phyloP scores from a whole-genome alignment of 2,329 filamentous ascomycete species.

The Ceratocystiopsis brevicomis region DNA sequence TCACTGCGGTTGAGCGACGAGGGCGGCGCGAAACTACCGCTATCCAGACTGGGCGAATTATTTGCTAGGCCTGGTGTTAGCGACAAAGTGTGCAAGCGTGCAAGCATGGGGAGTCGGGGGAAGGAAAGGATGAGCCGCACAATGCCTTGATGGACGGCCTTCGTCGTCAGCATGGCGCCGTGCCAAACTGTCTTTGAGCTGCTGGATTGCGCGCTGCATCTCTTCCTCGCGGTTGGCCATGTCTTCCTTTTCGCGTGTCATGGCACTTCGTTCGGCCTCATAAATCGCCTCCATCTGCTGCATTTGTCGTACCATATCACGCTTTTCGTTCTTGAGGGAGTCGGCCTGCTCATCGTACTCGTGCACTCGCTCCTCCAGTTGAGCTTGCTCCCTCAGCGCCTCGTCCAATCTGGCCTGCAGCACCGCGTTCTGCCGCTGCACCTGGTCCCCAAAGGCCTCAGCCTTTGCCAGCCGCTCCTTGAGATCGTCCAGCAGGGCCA shows the following conservation, averaged over 20 bases:
- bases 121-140: conserved; percentile 15
- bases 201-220: conserved; percentile 74
- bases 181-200: conserved; percentile 74
- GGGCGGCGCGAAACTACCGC: conserved; percentile 68
- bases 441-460: conserved; percentile 58
- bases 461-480: conserved; percentile 67
- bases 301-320: conserved; percentile 64
- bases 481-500: conserved; percentile 64
- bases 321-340: conserved; percentile 63
- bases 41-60: conserved; percentile 51
- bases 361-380: conserved; percentile 72
- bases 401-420: conserved; percentile 78
- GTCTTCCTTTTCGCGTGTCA: conserved; percentile 84
- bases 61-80: conserved; percentile 17
- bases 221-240: conserved; percentile 71
- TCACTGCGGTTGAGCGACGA: conserved; percentile 73
- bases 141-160: conserved; percentile 35
- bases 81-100: too few species aligned
- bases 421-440: conserved; percentile 67
- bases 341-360: conserved; percentile 75
- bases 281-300: conserved; percentile 87
- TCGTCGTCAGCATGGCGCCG: conserved; percentile 49
- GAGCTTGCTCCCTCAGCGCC: conserved; percentile 60
- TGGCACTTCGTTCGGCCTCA: conserved; percentile 70
- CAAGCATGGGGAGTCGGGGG: too few species aligned